A percentile compares a stretch with the other conserved stretches of the same genome.
These are phyloP conservation scores for Talaromyces sp. DNA, from an alignment of 2,329 filamentous ascomycete genomes.

Conservation along the genomic window DNA sequence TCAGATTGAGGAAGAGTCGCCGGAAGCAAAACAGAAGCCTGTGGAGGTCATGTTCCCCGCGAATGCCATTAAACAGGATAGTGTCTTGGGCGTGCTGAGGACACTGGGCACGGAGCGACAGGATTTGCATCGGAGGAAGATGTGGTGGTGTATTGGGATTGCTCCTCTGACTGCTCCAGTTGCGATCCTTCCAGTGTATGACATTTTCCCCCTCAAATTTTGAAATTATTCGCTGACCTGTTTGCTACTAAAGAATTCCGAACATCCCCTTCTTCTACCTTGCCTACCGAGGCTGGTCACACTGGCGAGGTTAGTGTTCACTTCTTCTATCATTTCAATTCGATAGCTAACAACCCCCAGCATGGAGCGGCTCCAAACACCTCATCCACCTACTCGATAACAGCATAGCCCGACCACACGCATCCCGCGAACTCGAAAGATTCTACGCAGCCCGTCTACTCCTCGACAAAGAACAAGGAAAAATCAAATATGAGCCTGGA, in stretches of 20 bases:
- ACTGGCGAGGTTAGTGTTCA: constrained; percentile 60
- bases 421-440: constrained; percentile 66
- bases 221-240: background rate
- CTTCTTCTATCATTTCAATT: background rate
- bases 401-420: constrained; percentile 60
- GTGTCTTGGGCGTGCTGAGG: constrained; percentile 61
- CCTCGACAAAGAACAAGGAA: constrained; percentile 7
- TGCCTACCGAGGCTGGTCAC: constrained; percentile 81
- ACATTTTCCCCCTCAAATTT: background rate
- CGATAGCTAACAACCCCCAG: constrained; percentile 34
- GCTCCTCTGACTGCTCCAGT: constrained; percentile 83
- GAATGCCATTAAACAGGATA: constrained; percentile 59
- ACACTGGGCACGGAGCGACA: constrained; percentile 76
- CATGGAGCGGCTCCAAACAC: constrained; percentile 77
- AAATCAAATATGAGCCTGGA: constrained; percentile 22
- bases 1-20: constrained; percentile 51
- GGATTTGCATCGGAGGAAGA: constrained; percentile 65
- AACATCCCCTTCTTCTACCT: constrained; percentile 98
- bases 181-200: constrained; percentile 76
- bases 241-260: constrained; percentile 58
- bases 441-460: constrained; percentile 57
- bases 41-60: constrained; percentile 66
- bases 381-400: constrained; percentile 75
- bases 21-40: constrained; percentile 47
- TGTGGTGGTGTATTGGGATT: constrained; percentile 75